Conservation (phyloP, 176 grass and related monocot species). For the Ensete ventricosum region DNA sequence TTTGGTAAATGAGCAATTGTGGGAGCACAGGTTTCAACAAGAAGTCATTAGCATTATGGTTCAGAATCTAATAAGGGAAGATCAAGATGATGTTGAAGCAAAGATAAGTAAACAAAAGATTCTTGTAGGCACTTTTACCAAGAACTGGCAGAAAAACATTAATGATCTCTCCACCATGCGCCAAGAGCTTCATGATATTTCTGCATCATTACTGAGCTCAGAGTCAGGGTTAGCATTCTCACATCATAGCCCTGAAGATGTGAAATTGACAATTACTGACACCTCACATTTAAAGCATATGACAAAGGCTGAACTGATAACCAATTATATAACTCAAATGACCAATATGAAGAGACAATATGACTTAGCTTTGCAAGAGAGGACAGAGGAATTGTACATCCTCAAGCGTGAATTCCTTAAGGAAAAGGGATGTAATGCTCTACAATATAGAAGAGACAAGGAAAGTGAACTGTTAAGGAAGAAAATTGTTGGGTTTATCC, state of each 20-base stretch:
- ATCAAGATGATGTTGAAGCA: conserved; percentile 17
- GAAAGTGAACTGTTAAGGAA: conserved; percentile 53
- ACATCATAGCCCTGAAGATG: conserved; percentile 30
- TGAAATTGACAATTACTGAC: conserved; percentile 16
- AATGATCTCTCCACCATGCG: conserved; percentile 39
- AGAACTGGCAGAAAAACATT: conserved; percentile 25
- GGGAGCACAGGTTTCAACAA: conserved; percentile 11
- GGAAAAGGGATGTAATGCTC: conserved; percentile 34
- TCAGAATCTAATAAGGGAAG: background rate
- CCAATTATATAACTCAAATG: conserved; percentile 34
- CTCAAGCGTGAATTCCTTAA: conserved; percentile 33
- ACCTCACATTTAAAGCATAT: conserved; percentile 22
- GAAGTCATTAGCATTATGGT: background rate
- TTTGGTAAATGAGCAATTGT: background rate
- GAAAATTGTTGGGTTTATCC: conserved; percentile 33
- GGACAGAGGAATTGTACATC: conserved; percentile 41
- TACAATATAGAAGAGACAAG: conserved; percentile 43
- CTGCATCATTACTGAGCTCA: conserved; percentile 33
- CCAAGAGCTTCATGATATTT: conserved; percentile 48
- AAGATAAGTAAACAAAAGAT: conserved; percentile 11
- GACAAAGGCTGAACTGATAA: conserved; percentile 26
- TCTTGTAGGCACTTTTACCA: conserved; percentile 14
- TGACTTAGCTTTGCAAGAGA: conserved; percentile 31
- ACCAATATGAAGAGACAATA: conserved; percentile 45
- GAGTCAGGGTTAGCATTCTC: conserved; percentile 40